A percentile compares a stretch with the other conserved stretches of the same genome.
Evolutionary conservation across 2,329 filamentous ascomycete genomes (phyloP).

Genomic region (Phialophora macrospora): DNA sequence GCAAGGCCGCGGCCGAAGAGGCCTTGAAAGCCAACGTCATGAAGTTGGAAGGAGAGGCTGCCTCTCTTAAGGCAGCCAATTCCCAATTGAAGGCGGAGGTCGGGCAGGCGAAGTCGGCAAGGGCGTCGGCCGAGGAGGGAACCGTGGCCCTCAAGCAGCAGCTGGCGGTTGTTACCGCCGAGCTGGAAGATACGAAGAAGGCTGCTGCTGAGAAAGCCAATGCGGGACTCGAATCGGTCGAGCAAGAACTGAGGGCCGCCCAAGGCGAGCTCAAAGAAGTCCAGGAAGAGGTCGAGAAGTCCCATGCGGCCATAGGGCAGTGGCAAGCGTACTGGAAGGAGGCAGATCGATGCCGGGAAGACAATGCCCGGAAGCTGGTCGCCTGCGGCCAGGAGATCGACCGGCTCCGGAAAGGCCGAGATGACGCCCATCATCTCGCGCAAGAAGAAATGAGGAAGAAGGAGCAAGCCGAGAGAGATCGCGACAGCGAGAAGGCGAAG

Average conservation of each 20-base stretch:
- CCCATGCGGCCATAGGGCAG: neutral
- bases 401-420: neutral
- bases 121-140: too few species aligned
- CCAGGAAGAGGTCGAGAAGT: neutral
- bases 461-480: neutral
- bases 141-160: neutral
- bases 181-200: neutral
- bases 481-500: neutral
- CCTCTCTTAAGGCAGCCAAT: neutral
- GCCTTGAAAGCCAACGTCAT: neutral
- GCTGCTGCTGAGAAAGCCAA: neutral
- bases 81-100: neutral
- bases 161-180: conserved; percentile 1
- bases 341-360: neutral
- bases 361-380: neutral
- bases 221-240: neutral
- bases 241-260: neutral
- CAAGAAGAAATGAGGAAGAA: neutral
- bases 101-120: neutral
- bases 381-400: neutral
- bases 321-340: neutral
- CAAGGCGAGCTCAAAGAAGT: neutral
- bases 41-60: neutral
- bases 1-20: neutral
- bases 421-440: neutral